Base-by-base conservation (phyloP, 768 basidiomycete genomes). In the Albatrellus ellisii region DNA sequence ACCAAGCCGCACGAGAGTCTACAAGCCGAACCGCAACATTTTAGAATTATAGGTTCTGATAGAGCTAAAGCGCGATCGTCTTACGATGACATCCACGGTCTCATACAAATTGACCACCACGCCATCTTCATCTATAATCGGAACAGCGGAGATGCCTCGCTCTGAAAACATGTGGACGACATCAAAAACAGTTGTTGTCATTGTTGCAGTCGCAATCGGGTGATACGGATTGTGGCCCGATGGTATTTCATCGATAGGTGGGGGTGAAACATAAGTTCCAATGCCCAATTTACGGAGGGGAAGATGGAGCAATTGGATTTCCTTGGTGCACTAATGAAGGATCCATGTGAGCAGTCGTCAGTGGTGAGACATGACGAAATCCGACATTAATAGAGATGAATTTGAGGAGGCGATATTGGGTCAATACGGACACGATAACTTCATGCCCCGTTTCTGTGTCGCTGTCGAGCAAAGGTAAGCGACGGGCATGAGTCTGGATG, bases 151-250 rank as follows among this genome's bases (percentile, higher is more conserved):
- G 51, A 99, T 95, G 21, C 91, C 82, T 32, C 83, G 75, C 59
- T 91, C 86, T 0, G 89, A 94, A 59, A 98, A 98, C 83, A 94
- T 90, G 56, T 99, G 95, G 2, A 98, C 95, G 46, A 98, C 90
- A 54, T 98, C 91, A 53, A 95, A 97, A 2, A 99, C 95, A 22
- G 86, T 83, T 0, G 94, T 95, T 43, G 78, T 66, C 54, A 94
- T 67, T 25, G 79, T 91, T 9, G 94, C 94, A 0, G 91, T 95
- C 4, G 87, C 84, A 43, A 98, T 79, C 2, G 95, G 95, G 58
- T 82, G 73, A 60, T 79, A 97, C 1, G 83, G 86, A 44, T 82
- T 80, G 31, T 72, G 65, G 38, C 66, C 68, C 39, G 72, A 68
- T 5, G 72, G 62, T 6, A 60, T 57, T 29, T 72, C 70, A 5